Evolutionary conservation across 2,329 filamentous ascomycete genomes (phyloP), one percentile per base, ranked within the genome.

Genomic region (Conoideocrella luteorostrata): DNA sequence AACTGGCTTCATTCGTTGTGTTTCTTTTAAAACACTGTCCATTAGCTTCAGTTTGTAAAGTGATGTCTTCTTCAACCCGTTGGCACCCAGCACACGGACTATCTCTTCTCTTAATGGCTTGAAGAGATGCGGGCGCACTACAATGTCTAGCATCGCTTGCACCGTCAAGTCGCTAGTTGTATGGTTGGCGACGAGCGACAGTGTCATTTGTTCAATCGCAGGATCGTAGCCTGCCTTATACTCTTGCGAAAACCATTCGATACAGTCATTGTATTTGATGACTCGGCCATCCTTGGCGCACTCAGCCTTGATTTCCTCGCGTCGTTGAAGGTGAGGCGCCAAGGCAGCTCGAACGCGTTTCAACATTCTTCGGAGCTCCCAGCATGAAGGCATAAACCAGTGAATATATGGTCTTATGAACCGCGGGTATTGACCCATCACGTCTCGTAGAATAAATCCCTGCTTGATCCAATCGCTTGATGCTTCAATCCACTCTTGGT

Each of bases 241-340:
- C 45, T 79, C 75, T 17, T 64, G 62, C 46, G 78, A 75, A 44
- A 69, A 64, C 77, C 77, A 80, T 9, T 69, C 75, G 26, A 80
- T 59, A 46, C 72, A 74, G 57, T 78, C 75, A 21, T 51, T 48
- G 24, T 39, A 46, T 21, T 35, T 41, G 28, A 75, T 70, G 1
- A 71, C 68, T 23, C 67, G 61, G 15, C 70, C 62, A 1, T 55
- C 59, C 9, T 44, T 49, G 32, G 36, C 4, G 5, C 37, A 37
- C 12, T 46, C 30, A 2, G 56, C 59, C 36, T 68, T 68, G 30
- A 69, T 63, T 7, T 59, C 53, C 10, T 75, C 60, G 2, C 75
- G 69, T 49, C 71, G 54, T 28, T 62, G 53, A 43, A 79, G 68
- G 7, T 74, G 34, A 0, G 74, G 70, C 4, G 10, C n/a, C 20